Percentiles rank a stretch among this genome's conserved stretches.
Conservation (phyloP, 495 filamentous ascomycete genomes). For the Corynascus novoguineensis region DNA sequence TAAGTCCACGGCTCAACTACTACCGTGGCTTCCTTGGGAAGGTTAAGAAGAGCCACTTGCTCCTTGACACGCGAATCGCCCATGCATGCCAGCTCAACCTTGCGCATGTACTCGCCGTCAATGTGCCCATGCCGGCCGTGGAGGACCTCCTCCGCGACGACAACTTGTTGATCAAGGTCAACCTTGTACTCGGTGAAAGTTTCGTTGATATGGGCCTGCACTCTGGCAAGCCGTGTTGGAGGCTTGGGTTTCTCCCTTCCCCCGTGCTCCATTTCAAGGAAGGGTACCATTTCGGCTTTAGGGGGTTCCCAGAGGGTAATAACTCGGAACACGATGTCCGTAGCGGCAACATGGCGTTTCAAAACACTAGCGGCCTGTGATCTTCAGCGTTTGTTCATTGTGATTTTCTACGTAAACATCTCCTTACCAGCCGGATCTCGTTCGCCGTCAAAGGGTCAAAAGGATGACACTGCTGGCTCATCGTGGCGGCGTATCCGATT, state of each 20-base stretch:
- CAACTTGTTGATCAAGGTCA: slow-evolving; percentile 43
- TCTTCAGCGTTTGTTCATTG: not conserved
- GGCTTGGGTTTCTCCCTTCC: slow-evolving; percentile 15
- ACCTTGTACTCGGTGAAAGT: slow-evolving; percentile 48
- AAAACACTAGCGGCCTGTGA: slow-evolving; percentile 44
- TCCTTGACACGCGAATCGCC: slow-evolving; percentile 51
- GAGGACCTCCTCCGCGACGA: slow-evolving; percentile 9
- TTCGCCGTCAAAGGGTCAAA: slow-evolving; percentile 4
- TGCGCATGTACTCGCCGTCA: slow-evolving; percentile 53
- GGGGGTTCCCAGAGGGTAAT: slow-evolving; percentile 58
- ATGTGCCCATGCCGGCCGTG: slow-evolving; percentile 42
- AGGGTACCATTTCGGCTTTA: slow-evolving; percentile 51
- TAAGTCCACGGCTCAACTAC: slow-evolving; percentile 66
- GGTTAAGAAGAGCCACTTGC: slow-evolving; percentile 53
- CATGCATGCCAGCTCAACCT: slow-evolving; percentile 50
- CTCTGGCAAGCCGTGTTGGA: slow-evolving; percentile 52
- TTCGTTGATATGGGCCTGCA: slow-evolving; percentile 48
- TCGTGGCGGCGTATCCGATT: not conserved
- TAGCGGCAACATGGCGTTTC: slow-evolving; percentile 30
- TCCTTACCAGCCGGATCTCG: slow-evolving; percentile 9
- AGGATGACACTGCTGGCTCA: not conserved
- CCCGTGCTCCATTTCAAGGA: slow-evolving; percentile 21
- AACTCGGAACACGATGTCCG: slow-evolving; percentile 51
- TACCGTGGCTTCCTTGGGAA: slow-evolving; percentile 55
- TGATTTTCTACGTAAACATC: not conserved